Conservation (phyloP, 2,329 filamentous ascomycete species). For the Monascus ruber region DNA sequence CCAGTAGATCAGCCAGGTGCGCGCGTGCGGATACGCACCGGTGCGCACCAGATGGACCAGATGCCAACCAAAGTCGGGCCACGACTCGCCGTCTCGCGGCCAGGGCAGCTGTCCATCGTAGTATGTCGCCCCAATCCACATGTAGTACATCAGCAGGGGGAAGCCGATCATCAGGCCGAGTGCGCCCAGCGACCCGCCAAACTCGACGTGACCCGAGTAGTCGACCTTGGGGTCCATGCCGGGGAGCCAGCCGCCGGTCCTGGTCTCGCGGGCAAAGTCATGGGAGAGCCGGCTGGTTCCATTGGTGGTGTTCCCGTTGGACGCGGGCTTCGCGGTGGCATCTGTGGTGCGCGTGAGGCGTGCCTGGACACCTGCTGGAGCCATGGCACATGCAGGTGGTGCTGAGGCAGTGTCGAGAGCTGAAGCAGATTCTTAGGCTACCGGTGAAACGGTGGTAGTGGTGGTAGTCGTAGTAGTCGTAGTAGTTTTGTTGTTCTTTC, state of each 20-base stretch:
- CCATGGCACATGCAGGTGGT: too few species aligned
- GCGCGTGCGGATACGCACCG: conserved; percentile 67
- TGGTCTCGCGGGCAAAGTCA: too few species aligned
- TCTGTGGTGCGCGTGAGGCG: too few species aligned
- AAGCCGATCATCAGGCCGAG: conserved; percentile 77
- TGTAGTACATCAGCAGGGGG: conserved; percentile 60
- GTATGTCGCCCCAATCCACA: conserved; percentile 54
- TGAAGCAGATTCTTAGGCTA: too few species aligned
- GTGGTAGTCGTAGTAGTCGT: too few species aligned
- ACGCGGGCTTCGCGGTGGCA: neutral
- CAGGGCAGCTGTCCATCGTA: conserved; percentile 73
- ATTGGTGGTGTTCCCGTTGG: too few species aligned
- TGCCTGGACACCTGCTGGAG: too few species aligned
- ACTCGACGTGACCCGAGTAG: conserved; percentile 45
- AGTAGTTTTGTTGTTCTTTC: too few species aligned
- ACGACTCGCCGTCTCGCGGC: conserved; percentile 52
- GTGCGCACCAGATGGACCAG: conserved; percentile 62
- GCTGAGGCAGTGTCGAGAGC: too few species aligned
- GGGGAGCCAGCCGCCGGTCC: conserved; percentile 19
- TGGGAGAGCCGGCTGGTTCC: too few species aligned
- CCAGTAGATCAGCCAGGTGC: conserved; percentile 93
- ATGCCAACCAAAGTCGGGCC: conserved; percentile 57
- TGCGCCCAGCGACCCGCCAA: conserved; percentile 72
- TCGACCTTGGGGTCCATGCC: conserved; percentile 7
- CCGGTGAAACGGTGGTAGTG: too few species aligned